Evolutionary conservation across 2,329 filamentous ascomycete genomes (phyloP).

Genomic region (Aquanectria penicillioides): DNA sequence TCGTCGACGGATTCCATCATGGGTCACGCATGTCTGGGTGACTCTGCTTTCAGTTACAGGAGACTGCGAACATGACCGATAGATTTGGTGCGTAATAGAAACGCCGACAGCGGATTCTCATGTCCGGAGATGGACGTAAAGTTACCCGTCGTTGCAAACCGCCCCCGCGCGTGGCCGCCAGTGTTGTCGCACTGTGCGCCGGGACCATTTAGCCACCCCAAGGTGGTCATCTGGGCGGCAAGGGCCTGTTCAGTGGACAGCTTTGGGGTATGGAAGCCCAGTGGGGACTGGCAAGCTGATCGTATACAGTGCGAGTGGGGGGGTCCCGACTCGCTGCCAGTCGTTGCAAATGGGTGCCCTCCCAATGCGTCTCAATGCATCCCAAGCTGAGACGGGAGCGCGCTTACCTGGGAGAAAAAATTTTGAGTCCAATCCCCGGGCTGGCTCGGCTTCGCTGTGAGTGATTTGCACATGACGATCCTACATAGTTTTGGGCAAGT

Average conservation of each 20-base stretch:
- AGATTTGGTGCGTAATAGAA: too few relatives aligned
- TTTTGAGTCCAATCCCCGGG: not conserved
- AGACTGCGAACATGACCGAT: too few relatives aligned
- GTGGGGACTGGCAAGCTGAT: not conserved
- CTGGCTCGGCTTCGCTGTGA: not conserved
- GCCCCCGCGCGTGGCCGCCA: constrained; percentile 14
- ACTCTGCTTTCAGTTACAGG: too few relatives aligned
- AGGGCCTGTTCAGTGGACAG: not conserved
- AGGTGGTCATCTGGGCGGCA: not conserved
- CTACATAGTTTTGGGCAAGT: too few relatives aligned
- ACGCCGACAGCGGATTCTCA: too few relatives aligned
- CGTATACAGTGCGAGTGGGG: constrained; percentile 11
- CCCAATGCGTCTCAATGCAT: constrained; percentile 6
- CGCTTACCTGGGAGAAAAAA: not conserved
- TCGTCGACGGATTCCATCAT: too few relatives aligned
- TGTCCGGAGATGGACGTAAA: not conserved
- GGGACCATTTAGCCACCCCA: constrained; percentile 6
- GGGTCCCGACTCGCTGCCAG: too few relatives aligned
- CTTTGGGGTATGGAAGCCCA: not conserved
- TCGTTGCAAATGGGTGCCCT: not conserved
- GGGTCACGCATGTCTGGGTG: too few relatives aligned
- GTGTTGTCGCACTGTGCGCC: constrained; percentile 12
- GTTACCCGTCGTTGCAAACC: not conserved
- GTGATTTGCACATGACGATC: too few relatives aligned
- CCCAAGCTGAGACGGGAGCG: constrained; percentile 1